phyloP scores from a whole-genome alignment of 257 asterid genomes.

The Solanum pimpinellifolium region DNA sequence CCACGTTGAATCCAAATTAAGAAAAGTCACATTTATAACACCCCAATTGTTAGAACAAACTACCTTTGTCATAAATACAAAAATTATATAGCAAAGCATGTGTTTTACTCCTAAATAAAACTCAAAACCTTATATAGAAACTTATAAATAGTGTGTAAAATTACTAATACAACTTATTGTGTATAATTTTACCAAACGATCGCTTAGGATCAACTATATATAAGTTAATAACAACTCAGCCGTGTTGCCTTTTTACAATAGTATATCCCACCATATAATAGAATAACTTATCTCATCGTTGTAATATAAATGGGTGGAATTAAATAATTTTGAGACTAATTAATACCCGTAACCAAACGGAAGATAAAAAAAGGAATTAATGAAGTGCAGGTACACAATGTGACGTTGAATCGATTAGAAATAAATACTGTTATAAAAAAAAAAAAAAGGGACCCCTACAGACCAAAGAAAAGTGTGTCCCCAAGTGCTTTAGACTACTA shows the following conservation, averaged over 20 bases:
- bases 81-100: neutral
- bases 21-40: neutral
- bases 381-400: neutral
- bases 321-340: too few species aligned
- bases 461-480: neutral
- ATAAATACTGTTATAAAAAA: neutral
- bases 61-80: neutral
- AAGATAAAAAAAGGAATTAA: neutral
- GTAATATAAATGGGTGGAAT: neutral
- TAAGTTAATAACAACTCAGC: neutral
- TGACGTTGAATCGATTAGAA: neutral
- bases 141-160: neutral
- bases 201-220: too few species aligned
- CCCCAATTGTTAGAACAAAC: neutral
- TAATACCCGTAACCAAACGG: too few species aligned
- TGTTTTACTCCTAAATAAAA: neutral
- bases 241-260: neutral
- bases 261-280: neutral
- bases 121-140: neutral
- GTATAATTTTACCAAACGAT: too few species aligned
- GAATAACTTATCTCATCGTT: neutral
- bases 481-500: neutral
- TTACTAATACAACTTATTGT: neutral
- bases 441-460: neutral
- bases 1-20: neutral